Percentiles rank a stretch among this genome's conserved stretches.
Conservation (phyloP, 208 protist genomes). For the Wallacemonas collosoma region DNA sequence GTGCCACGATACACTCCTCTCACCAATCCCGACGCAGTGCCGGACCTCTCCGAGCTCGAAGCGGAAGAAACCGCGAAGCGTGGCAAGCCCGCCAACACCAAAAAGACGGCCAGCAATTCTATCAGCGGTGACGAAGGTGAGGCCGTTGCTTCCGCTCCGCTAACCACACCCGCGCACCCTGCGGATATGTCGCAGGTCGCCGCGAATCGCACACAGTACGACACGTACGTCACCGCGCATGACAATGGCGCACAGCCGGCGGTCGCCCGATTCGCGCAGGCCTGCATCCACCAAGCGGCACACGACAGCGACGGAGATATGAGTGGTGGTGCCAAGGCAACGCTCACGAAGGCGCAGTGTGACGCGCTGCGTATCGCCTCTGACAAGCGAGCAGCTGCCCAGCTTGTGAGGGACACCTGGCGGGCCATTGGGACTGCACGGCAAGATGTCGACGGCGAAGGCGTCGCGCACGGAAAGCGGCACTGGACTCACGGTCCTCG, state of each 20-base stretch:
- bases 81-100: neutral
- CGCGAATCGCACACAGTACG: constrained; percentile 34
- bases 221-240: constrained; percentile 26
- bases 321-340: neutral
- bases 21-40: constrained; percentile 28
- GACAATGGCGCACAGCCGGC: neutral
- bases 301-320: neutral
- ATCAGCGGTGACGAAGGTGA: constrained; percentile 14
- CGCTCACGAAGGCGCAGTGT: neutral
- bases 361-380: neutral
- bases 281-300: constrained; percentile 23
- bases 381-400: neutral
- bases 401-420: neutral
- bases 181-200: constrained; percentile 38
- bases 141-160: neutral
- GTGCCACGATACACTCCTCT: constrained; percentile 49
- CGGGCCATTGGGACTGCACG: neutral
- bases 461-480: neutral
- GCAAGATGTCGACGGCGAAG: neutral
- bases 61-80: constrained; percentile 16
- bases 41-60: constrained; percentile 13
- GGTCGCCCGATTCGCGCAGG: constrained; percentile 7
- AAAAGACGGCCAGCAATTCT: neutral
- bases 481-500: too few relatives aligned
- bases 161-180: constrained; percentile 16